phyloP scores from a whole-genome alignment of 768 basidiomycete species.

The Mycena leptocephala region DNA sequence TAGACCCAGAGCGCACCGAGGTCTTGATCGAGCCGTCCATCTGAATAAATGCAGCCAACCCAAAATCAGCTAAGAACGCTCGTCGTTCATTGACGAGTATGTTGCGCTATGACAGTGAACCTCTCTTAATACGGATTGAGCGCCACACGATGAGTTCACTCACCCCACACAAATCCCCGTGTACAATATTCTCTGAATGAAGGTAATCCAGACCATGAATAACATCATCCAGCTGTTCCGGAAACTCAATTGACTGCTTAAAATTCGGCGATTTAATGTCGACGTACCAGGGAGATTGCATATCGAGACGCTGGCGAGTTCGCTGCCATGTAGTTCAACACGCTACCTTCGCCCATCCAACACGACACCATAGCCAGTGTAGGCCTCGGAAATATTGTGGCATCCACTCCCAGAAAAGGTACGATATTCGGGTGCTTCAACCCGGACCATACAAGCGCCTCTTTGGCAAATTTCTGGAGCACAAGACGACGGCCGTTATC shows the following conservation, averaged over 20 bases:
- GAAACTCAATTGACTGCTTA: not conserved
- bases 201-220: constrained; percentile 3
- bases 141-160: not conserved
- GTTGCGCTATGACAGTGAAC: not conserved
- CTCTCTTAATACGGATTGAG: not conserved
- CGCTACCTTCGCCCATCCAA: not conserved
- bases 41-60: constrained; percentile 4
- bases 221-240: not conserved
- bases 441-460: constrained; percentile 5
- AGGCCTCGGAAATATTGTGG: not conserved
- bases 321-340: not conserved
- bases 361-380: constrained; percentile 1
- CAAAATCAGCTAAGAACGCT: not conserved
- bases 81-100: not conserved
- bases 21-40: not conserved
- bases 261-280: not conserved
- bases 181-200: constrained; percentile 6
- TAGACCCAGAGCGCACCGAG: not conserved
- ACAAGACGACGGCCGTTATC: not conserved
- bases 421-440: not conserved
- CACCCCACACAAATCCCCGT: constrained; percentile 7
- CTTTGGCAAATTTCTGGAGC: constrained; percentile 8
- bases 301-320: not conserved
- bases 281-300: not conserved
- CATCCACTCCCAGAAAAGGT: constrained; percentile 2